These are phyloP conservation scores for Lagerstroemia fauriei DNA, from an alignment of 441 rosid species.

Conservation along the genomic window DNA sequence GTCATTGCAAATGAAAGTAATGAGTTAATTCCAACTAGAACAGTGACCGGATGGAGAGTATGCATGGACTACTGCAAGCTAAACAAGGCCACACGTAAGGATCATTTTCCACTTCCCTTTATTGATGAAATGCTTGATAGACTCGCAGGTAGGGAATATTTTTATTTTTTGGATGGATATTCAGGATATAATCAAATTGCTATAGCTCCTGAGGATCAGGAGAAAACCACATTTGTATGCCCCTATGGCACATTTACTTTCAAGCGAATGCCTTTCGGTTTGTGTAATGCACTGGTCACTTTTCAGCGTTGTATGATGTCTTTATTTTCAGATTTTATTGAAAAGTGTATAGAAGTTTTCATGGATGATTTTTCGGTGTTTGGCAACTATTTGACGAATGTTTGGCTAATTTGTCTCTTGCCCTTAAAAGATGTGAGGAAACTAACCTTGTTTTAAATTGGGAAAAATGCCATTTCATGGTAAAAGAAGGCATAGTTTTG, in stretches of 20 bases:
- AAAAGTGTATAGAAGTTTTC: background rate
- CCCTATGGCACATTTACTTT: background rate
- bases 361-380: conserved; percentile 5
- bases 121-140: background rate
- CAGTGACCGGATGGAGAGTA: background rate
- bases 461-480: background rate
- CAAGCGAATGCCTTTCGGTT: background rate
- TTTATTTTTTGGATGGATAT: background rate
- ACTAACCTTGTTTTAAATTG: background rate
- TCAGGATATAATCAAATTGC: background rate
- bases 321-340: background rate
- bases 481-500: background rate
- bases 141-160: background rate
- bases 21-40: background rate
- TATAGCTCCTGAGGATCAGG: background rate
- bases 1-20: background rate
- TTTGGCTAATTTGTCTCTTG: no score
- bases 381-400: background rate
- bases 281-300: background rate
- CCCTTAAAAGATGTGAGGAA: no score
- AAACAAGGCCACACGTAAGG: background rate
- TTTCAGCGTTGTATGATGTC: background rate
- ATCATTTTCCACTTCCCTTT: background rate
- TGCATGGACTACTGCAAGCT: background rate
- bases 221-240: background rate